Conservation (phyloP, 306 rosid species). For the Gynostemma pentaphyllum region DNA sequence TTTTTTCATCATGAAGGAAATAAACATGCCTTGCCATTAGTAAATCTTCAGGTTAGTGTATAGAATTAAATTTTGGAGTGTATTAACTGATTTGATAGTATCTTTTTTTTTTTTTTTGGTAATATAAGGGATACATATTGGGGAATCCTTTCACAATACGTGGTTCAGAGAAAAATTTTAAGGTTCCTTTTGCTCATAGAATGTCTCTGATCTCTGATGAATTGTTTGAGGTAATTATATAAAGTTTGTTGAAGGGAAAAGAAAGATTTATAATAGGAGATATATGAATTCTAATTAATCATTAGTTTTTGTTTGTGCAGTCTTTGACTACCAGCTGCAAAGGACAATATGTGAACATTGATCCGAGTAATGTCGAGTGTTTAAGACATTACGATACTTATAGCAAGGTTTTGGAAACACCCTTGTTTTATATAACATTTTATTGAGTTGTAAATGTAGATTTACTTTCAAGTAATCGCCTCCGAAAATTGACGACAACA, state of each 20-base stretch:
- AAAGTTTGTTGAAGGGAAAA: background rate
- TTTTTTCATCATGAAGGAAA: constrained; percentile 32
- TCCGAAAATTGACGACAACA: too few species aligned
- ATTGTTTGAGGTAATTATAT: constrained; percentile 32
- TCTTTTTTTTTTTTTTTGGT: too few species aligned
- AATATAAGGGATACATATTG: constrained; percentile 40
- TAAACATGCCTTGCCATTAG: constrained; percentile 30
- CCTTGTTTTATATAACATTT: background rate
- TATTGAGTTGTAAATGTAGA: too few species aligned
- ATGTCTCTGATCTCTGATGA: constrained; percentile 57
- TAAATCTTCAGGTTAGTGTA: constrained; percentile 43
- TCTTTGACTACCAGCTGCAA: constrained; percentile 27
- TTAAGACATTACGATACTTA: constrained; percentile 11
- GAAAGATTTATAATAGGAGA: too few species aligned
- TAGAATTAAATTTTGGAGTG: too few species aligned
- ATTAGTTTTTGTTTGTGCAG: too few species aligned
- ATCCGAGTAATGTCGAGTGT: constrained; percentile 30
- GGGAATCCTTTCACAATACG: constrained; percentile 31
- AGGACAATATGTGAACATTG: constrained; percentile 24
- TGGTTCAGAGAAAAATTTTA: background rate
- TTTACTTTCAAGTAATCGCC: too few species aligned
- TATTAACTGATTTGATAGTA: too few species aligned
- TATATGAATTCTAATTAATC: too few species aligned
- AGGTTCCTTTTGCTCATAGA: constrained; percentile 34
- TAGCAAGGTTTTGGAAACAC: constrained; percentile 7